Base-by-base conservation (phyloP, 352 stramenopile genomes). In the Globisporangium nodosum region DNA sequence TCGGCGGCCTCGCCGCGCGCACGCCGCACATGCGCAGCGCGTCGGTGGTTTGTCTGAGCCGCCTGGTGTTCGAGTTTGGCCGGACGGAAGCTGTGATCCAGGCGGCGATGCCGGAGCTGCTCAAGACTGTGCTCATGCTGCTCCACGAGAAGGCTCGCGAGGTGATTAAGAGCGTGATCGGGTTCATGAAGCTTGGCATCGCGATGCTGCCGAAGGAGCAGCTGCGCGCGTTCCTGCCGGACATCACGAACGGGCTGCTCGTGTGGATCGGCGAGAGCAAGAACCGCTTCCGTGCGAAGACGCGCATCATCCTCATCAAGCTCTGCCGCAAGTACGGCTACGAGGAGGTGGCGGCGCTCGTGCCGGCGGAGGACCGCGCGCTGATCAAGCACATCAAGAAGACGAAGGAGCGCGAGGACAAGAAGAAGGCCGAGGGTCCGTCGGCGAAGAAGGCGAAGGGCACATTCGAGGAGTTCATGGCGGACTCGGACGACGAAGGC, bases 321-420 rank as follows among this genome's bases (percentile, higher is more conserved):
- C 74, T 98, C 31, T 96, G 96, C 52, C 81, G 92, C 53, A 88
- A 96, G 56, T 98, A 96, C 66, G 92, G 92, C 35, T 97, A 97
- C 74, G 92, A 98, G 9, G 72, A 87, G 30, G 73, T 98, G 49
- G 85, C 88, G 27, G 87, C 79, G 52, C 71, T 98, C 1, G 85
- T 98, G 52, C 92, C 95, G 0, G 76, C 88, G 39, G 88, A 92
- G 51, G 92, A 98, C 64, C 81, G 73, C 27, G 85, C 91, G 35
- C 64, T 98, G 33, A 94, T 98, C 58, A 96, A 89, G 62, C 92
- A 98, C 72, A 98, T 98, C 64, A 93, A 97, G 67, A 98, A 98
- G 81, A 92, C 96, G 7, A 93, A 92, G 43, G 89, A 98, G 59
- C 83, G 92, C 45, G 87, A 93, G 55, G 78, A 94, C 56, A 92